phyloP scores from a whole-genome alignment of 2,329 filamentous ascomycete genomes.

The Septoria petroselini region DNA sequence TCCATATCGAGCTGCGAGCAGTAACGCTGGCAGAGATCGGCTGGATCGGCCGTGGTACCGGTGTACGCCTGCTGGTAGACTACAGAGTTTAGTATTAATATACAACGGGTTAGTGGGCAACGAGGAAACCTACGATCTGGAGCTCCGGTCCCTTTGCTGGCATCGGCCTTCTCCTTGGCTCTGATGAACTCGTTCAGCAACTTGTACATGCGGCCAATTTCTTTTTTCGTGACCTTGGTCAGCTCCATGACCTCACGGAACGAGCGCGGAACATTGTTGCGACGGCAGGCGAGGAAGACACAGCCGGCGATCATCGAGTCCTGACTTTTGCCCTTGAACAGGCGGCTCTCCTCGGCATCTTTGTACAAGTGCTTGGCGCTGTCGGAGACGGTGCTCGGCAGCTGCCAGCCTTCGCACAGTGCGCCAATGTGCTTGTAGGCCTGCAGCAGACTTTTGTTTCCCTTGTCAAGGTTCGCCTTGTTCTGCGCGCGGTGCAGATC shows the following conservation, averaged over 20 bases:
- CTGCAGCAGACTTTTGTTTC: slow-evolving; percentile 73
- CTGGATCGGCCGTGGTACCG: slow-evolving; percentile 34
- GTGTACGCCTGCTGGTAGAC: slow-evolving; percentile 33
- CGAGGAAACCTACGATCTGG: slow-evolving; percentile 47
- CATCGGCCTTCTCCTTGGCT: slow-evolving; percentile 54
- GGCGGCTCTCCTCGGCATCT: slow-evolving; percentile 84
- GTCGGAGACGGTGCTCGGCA: slow-evolving; percentile 77
- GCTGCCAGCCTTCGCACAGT: slow-evolving; percentile 79
- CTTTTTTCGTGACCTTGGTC: slow-evolving; percentile 93
- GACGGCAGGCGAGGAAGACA: slow-evolving; percentile 95
- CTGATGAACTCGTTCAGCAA: slow-evolving; percentile 82
- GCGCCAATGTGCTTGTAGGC: slow-evolving; percentile 86
- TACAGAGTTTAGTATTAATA: slow-evolving; percentile 10
- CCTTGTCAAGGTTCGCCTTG: slow-evolving; percentile 75
- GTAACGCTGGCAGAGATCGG: slow-evolving; percentile 75
- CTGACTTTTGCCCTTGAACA: slow-evolving; percentile 92
- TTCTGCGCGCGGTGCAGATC: slow-evolving; percentile 82
- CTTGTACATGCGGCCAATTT: slow-evolving; percentile 96
- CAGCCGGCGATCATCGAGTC: slow-evolving; percentile 93
- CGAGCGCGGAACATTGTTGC: slow-evolving; percentile 79
- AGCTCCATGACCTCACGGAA: slow-evolving; percentile 93
- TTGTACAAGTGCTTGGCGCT: slow-evolving; percentile 95
- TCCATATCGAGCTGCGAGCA: slow-evolving; percentile 77
- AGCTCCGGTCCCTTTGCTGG: slow-evolving; percentile 32
- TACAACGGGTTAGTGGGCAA: neutral